Conservation (phyloP, 441 rosid genomes). For the Croton setiger region DNA sequence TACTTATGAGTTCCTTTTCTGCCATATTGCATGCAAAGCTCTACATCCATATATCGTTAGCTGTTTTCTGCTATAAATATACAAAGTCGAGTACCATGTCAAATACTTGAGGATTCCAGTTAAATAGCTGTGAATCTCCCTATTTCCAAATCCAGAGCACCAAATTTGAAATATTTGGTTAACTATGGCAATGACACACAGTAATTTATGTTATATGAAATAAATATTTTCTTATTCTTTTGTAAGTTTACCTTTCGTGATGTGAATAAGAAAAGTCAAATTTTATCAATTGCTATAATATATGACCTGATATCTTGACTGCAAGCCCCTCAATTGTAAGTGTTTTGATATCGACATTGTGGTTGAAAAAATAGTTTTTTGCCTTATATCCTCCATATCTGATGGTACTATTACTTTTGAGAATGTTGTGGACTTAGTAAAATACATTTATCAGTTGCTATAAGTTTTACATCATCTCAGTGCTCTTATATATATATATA, state of each 20-base stretch:
- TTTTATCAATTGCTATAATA: not conserved
- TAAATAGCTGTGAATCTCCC: not conserved
- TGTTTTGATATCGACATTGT: not conserved
- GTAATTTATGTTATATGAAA: not conserved
- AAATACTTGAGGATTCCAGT: not conserved
- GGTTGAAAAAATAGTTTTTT: slow-evolving; percentile 8
- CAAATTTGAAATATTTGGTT: not conserved
- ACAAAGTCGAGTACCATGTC: not conserved
- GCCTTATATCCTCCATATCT: not conserved
- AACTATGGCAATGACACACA: not conserved
- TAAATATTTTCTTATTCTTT: not conserved
- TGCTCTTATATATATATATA: too few relatives aligned
- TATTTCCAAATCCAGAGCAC: not conserved
- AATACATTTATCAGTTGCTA: not conserved
- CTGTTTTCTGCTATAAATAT: slow-evolving; percentile 12
- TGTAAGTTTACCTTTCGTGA: not conserved
- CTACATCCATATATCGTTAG: slow-evolving; percentile 8
- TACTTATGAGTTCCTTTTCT: not conserved
- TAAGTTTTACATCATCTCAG: slow-evolving; percentile 8
- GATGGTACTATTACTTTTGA: not conserved
- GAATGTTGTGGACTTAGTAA: not conserved
- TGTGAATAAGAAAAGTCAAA: not conserved
- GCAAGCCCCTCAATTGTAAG: not conserved
- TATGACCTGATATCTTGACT: not conserved
- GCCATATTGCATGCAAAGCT: not conserved